Evolutionary conservation across 371 early-diverging fungal species (phyloP), one percentile per base, ranked within the genome.

Genomic region (Funneliformis caledonium): DNA sequence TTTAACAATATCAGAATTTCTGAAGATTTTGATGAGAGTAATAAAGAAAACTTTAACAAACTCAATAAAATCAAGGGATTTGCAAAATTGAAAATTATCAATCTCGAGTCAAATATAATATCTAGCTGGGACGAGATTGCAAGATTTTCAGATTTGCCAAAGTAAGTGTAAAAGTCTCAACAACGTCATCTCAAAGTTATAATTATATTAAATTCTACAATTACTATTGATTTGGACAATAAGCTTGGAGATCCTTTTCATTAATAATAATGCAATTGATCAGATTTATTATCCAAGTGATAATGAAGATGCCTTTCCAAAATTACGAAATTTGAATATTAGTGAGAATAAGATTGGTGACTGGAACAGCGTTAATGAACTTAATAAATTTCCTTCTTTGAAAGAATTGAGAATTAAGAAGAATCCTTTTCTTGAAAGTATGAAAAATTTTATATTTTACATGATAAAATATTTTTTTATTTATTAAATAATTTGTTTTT

Each of bases 21-120:
- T 5, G 56, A 56, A 3, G 82, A 81, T 16, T 76, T 72, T 50
- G 48, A 76, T 12, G 65, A 79, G 12, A 69, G 48, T 22, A 56
- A 80, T 8, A 42, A 37, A 11, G 80, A 82, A 7, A 59, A 56
- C 43, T 33, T 31, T 4, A 33, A n/a, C 70, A 56, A 59, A 10
- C 1, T 19, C 37, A 45, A 83, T 52, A 80, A 84, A 47, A 26
- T 83, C n/a, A 82, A 82, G n/a, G 81, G 87, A 1, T 90, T 91
- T 74, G 81, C 69, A 48, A 84, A 87, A 8, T 82, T 94, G 60
- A 85, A 88, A 75, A 82, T 87, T 16, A 77, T 95, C 5, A 92
- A 94, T 80, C 80, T 95, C 26, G 95, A 95, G 81, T 83, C 88
- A 69, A 95, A 95, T 81, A 26, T 45, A 8, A 81, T 95, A 10